Evolutionary conservation across 345 rosid genomes (phyloP).

Genomic region (rapeseed (Brassica napus)): Da-Ae NC_063438.1:5848001-5848500

Average conservation of each 20-base stretch:
- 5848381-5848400: too few species aligned
- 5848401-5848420: too few species aligned
- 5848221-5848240: not conserved
- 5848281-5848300: not conserved
- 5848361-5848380: too few species aligned
- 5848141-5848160: not conserved
- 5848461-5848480: too few species aligned
- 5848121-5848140: conserved; percentile 15
- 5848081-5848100: not conserved
- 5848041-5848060: not conserved
- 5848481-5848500: too few species aligned
- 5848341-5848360: too few species aligned
- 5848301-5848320: not conserved
- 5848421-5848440: too few species aligned
- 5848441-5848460: too few species aligned
- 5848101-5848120: conserved; percentile 4
- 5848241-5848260: not conserved
- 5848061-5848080: not conserved
- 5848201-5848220: not conserved
- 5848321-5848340: not conserved
- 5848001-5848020: conserved; percentile 90
- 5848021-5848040: not conserved
- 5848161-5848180: conserved; percentile 23
- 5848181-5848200: not conserved
- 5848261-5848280: not conserved